Conservation (phyloP, 768 basidiomycete genomes). For the Leccinum subgranulosum region DNA sequence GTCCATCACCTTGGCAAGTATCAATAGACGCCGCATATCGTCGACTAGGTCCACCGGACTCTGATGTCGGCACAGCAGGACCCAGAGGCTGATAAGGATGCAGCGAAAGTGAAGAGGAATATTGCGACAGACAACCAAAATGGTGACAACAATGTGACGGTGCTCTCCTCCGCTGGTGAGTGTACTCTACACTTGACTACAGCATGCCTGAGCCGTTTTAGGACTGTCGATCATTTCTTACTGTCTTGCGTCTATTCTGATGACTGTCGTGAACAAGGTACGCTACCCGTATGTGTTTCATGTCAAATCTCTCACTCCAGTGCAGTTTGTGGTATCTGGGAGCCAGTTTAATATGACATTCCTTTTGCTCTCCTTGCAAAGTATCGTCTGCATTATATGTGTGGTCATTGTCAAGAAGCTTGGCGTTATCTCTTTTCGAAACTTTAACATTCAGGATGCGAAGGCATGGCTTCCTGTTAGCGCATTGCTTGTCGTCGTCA, state of each 20-base stretch:
- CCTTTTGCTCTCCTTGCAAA: slow-evolving; percentile 87
- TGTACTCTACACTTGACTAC: not conserved
- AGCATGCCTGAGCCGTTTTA: slow-evolving; percentile 27
- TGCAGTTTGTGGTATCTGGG: slow-evolving; percentile 92
- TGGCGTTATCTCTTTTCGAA: slow-evolving; percentile 80
- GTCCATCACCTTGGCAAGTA: too few relatives aligned
- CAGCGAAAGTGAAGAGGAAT: slow-evolving; percentile 54
- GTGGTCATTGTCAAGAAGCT: slow-evolving; percentile 71
- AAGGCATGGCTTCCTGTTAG: slow-evolving; percentile 95
- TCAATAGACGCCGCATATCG: not conserved
- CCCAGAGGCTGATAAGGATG: slow-evolving; percentile 31
- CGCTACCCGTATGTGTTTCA: slow-evolving; percentile 5
- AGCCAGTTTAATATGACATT: slow-evolving; percentile 96
- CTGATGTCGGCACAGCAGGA: slow-evolving; percentile 18
- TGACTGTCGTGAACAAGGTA: slow-evolving; percentile 98
- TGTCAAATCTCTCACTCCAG: slow-evolving; percentile 1
- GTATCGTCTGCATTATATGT: slow-evolving; percentile 78
- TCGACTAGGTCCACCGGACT: not conserved
- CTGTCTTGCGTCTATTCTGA: slow-evolving; percentile 88
- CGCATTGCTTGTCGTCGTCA: slow-evolving; percentile 86
- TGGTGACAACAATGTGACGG: slow-evolving; percentile 9
- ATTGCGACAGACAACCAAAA: slow-evolving; percentile 38
- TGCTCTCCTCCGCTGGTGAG: slow-evolving; percentile 26
- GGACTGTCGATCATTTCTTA: slow-evolving; percentile 85
- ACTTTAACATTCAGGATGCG: slow-evolving; percentile 80